phyloP scores from a whole-genome alignment of 2,329 filamentous ascomycete genomes.

The Exophiala viscosa region DNA sequence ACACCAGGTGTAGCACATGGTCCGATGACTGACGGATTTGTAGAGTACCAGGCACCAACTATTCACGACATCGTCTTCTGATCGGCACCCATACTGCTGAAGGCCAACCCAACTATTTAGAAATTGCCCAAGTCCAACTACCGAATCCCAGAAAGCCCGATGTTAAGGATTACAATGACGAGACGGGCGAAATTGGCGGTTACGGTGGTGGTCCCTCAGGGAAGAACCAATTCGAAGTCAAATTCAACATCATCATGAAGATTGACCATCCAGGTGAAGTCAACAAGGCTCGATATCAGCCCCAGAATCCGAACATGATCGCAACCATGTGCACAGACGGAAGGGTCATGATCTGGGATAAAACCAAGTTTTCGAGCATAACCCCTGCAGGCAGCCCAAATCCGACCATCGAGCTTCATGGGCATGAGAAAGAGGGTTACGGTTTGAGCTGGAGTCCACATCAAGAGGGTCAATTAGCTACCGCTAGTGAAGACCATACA shows the following conservation, averaged over 20 bases:
- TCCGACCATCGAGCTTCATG: constrained; percentile 78
- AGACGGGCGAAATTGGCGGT: constrained; percentile 87
- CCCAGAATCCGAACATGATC: constrained; percentile 94
- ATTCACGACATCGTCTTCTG: constrained; percentile 80
- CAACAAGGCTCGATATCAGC: constrained; percentile 97
- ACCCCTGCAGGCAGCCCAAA: constrained; percentile 67
- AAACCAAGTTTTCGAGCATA: constrained; percentile 82
- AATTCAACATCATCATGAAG: constrained; percentile 88
- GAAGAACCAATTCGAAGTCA: constrained; percentile 67
- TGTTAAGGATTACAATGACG: constrained; percentile 82
- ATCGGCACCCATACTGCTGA: constrained; percentile 93
- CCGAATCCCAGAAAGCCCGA: constrained; percentile 72
- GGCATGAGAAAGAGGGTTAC: constrained; percentile 86
- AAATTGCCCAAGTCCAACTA: constrained; percentile 91
- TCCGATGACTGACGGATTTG: constrained; percentile 11
- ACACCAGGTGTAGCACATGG: background rate
- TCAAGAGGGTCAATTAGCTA: constrained; percentile 73
- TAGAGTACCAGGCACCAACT: constrained; percentile 76
- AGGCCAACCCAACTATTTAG: constrained; percentile 80
- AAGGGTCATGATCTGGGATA: constrained; percentile 87
- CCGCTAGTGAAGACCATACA: constrained; percentile 87
- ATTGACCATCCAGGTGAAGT: constrained; percentile 96
- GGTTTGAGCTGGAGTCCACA: constrained; percentile 91
- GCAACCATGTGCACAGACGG: constrained; percentile 88
- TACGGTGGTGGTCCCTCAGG: constrained; percentile 69